A percentile compares a stretch with the other conserved stretches of the same genome.
phyloP scores from a whole-genome alignment of 495 filamentous ascomycete species.

The Penicillium silybi region DNA sequence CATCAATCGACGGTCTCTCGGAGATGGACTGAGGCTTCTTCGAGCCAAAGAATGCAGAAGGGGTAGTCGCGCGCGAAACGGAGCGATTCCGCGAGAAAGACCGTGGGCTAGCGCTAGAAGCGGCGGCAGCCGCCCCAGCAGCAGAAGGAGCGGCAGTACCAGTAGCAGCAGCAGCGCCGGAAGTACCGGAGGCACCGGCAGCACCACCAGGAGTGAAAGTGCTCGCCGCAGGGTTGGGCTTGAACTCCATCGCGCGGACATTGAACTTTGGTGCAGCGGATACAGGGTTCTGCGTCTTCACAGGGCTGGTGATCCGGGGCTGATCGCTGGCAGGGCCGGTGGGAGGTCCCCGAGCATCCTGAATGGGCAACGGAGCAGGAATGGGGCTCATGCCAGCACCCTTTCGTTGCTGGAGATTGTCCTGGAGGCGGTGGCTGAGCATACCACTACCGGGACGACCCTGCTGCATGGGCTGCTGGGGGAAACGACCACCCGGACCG shows the following conservation, averaged over 20 bases:
- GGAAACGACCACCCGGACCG: conserved; percentile 28
- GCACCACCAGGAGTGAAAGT: conserved; percentile 70
- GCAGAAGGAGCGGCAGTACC: conserved; percentile 44
- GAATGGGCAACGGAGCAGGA: conserved; percentile 53
- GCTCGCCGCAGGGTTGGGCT: conserved; percentile 72
- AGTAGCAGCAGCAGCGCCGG: conserved; percentile 12
- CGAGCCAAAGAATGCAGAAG: conserved; percentile 51
- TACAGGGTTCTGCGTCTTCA: conserved; percentile 45
- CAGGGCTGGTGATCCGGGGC: conserved; percentile 39
- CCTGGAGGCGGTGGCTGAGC: conserved; percentile 51
- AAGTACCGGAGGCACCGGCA: conserved; percentile 24
- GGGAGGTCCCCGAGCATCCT: conserved; percentile 47
- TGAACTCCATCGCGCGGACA: conserved; percentile 78
- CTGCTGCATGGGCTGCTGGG: conserved; percentile 40
- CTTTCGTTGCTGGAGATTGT: conserved; percentile 56
- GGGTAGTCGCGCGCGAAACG: conserved; percentile 48
- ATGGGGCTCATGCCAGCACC: conserved; percentile 40
- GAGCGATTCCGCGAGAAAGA: conserved; percentile 48
- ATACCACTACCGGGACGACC: conserved; percentile 43
- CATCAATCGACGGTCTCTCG: conserved; percentile 59
- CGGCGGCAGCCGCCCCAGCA: conserved; percentile 1
- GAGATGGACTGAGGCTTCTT: conserved; percentile 56
- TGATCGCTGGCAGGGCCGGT: conserved; percentile 47
- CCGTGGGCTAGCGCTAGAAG: conserved; percentile 59
- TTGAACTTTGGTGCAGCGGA: conserved; percentile 67